Percentiles rank a stretch among this genome's conserved stretches.
These are phyloP conservation scores for Xylariaceae sp. DNA, from an alignment of 2,329 filamentous ascomycete species.

Conservation along the genomic window DNA sequence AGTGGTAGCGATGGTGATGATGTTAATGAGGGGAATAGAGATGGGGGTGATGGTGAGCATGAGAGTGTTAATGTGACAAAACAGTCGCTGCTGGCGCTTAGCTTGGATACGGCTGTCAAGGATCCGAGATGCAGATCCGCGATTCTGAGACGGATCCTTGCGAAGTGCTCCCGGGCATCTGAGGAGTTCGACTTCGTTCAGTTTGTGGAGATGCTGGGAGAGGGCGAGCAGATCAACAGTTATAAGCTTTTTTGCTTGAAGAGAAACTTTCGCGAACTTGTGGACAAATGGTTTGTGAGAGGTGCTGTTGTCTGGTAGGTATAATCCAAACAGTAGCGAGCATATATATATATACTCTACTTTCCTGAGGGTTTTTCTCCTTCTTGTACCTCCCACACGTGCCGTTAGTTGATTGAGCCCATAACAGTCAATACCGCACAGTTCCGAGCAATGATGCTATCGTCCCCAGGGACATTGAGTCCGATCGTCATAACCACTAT, in stretches of 20 bases:
- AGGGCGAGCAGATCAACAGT: slow-evolving; percentile 14
- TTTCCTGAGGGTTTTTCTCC: neutral
- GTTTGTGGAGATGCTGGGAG: slow-evolving; percentile 22
- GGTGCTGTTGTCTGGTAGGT: slow-evolving; percentile 28
- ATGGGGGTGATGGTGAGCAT: neutral
- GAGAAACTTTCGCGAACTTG: slow-evolving; percentile 26
- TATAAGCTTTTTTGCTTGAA: slow-evolving; percentile 22
- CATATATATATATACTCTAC: neutral
- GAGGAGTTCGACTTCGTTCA: slow-evolving; percentile 26
- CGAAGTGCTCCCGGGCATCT: slow-evolving; percentile 27
- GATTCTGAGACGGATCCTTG: slow-evolving; percentile 25
- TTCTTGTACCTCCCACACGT: neutral
- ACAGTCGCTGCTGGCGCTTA: slow-evolving; percentile 30
- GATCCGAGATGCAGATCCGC: slow-evolving; percentile 29
- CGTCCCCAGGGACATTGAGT: too few species aligned
- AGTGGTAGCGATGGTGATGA: neutral
- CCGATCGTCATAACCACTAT: too few species aligned
- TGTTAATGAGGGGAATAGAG: neutral
- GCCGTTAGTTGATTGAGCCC: too few species aligned
- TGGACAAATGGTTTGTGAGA: slow-evolving; percentile 27
- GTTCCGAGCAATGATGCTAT: too few species aligned
- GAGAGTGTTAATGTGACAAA: slow-evolving; percentile 19
- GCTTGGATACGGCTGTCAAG: slow-evolving; percentile 26
- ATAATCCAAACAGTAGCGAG: neutral
- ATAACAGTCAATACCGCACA: too few species aligned